Percentiles rank a stretch among this genome's conserved stretches.
Evolutionary conservation across 352 stramenopile genomes (phyloP).

Genomic region (Saprolegnia parasitica): DNA sequence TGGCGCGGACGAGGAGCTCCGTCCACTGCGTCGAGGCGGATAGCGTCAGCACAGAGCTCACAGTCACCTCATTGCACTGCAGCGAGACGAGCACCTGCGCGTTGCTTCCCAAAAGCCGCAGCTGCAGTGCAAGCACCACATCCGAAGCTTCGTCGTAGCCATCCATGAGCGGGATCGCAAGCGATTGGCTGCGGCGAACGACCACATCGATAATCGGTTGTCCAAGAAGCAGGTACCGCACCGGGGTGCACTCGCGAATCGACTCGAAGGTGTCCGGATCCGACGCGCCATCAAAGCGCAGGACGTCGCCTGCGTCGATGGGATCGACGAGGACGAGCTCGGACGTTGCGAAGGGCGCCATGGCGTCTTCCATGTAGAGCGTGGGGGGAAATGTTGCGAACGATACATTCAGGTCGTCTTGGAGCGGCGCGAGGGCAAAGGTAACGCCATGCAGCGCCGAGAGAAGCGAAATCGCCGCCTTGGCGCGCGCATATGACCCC

Average conservation of each 20-base stretch:
- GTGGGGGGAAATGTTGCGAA: conserved; percentile 13
- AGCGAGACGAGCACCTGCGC: background rate
- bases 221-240: conserved; percentile 1
- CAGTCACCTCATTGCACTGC: background rate
- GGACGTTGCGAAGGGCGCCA: background rate
- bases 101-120: background rate
- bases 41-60: conserved; percentile 16
- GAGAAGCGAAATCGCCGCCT: conserved; percentile 50
- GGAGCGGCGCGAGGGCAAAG: conserved; percentile 44
- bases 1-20: conserved; percentile 38
- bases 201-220: background rate
- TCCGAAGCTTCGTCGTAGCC: background rate
- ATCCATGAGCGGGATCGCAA: background rate
- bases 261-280: background rate
- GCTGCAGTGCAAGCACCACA: background rate
- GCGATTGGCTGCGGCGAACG: background rate
- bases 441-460: conserved; percentile 68
- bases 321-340: background rate
- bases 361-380: conserved; percentile 1
- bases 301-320: background rate
- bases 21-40: conserved; percentile 45
- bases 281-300: background rate
- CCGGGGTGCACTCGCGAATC: conserved; percentile 19
- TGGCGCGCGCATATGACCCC: conserved; percentile 57
- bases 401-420: conserved; percentile 4